phyloP scores from a whole-genome alignment of 306 rosid species.

The Quercus ilex region DNA sequence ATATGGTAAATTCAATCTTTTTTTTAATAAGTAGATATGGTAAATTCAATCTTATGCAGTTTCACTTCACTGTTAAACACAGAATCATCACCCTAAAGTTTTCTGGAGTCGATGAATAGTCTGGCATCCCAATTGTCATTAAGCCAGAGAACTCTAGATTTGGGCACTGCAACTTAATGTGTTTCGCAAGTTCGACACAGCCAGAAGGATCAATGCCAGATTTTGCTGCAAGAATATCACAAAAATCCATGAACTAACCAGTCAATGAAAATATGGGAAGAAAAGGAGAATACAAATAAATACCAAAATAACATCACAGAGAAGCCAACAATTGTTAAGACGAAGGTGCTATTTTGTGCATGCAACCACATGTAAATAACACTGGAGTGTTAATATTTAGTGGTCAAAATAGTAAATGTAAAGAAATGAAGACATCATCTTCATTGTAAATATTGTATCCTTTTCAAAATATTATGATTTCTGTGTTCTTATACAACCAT shows the following conservation, averaged over 20 bases:
- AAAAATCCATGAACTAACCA: not conserved
- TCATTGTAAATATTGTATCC: no score
- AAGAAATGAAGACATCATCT: not conserved
- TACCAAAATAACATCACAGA: not conserved
- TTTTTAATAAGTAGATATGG: not conserved
- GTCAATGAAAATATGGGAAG: not conserved
- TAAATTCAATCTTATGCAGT: conserved; percentile 1
- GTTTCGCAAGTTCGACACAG: conserved; percentile 42
- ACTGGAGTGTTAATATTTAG: not conserved
- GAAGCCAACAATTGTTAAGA: conserved; percentile 1
- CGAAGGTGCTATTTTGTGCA: conserved; percentile 1
- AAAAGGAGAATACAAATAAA: not conserved
- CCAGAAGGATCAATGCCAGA: conserved; percentile 46
- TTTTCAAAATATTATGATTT: not conserved
- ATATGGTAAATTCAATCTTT: not conserved
- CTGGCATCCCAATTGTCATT: conserved; percentile 61
- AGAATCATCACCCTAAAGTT: conserved; percentile 41
- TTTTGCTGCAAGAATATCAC: conserved; percentile 37
- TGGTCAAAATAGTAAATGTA: not conserved
- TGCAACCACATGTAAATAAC: not conserved
- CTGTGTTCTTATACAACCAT: not conserved
- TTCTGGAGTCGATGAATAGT: conserved; percentile 47
- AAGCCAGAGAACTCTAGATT: conserved; percentile 49
- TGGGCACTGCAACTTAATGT: conserved; percentile 41
- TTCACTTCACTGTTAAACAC: not conserved